Evolutionary conservation across 192 early-diverging fungal species (phyloP).

Genomic region (Kickxella alabastrina): DNA sequence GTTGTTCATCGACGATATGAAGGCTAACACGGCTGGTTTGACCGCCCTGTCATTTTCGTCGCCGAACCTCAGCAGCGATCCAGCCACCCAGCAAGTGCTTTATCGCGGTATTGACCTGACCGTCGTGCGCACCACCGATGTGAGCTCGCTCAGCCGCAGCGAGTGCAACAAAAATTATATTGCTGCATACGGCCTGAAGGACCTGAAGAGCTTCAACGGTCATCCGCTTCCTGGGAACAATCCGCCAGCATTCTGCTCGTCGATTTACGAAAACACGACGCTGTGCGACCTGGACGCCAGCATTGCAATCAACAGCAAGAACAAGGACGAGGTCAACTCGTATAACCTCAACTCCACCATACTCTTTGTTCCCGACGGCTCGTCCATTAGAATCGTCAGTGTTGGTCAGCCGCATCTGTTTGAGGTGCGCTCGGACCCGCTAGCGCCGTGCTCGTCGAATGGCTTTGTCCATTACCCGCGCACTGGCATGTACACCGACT

Average conservation of each 20-base stretch:
- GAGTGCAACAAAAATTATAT: slow-evolving; percentile 32
- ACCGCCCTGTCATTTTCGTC: slow-evolving; percentile 26
- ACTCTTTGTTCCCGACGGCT: slow-evolving; percentile 27
- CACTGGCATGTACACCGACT: slow-evolving; percentile 45
- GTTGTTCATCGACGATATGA: slow-evolving; percentile 40
- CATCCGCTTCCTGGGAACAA: slow-evolving; percentile 33
- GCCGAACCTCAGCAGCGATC: slow-evolving; percentile 18
- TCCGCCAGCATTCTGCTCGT: slow-evolving; percentile 45
- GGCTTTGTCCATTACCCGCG: slow-evolving; percentile 47
- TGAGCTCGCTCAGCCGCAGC: slow-evolving; percentile 24
- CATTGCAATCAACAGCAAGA: slow-evolving; percentile 25
- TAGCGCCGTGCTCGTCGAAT: slow-evolving; percentile 29
- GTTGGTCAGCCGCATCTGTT: slow-evolving; percentile 34
- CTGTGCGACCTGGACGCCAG: slow-evolving; percentile 29
- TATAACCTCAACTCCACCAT: slow-evolving; percentile 47
- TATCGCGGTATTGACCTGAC: slow-evolving; percentile 47
- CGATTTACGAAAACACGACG: slow-evolving; percentile 37
- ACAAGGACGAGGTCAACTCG: slow-evolving; percentile 21
- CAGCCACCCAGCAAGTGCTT: slow-evolving; percentile 32
- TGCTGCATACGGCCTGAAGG: slow-evolving; percentile 25
- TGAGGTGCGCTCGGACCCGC: slow-evolving; percentile 22
- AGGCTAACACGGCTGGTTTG: slow-evolving; percentile 16
- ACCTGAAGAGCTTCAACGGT: slow-evolving; percentile 45
- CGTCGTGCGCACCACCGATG: slow-evolving; percentile 16
- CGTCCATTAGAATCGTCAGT: slow-evolving; percentile 28